phyloP scores from a whole-genome alignment of 1,139 yeast genomes.

The Nakaseomyces kungkrabaensis region DNA sequence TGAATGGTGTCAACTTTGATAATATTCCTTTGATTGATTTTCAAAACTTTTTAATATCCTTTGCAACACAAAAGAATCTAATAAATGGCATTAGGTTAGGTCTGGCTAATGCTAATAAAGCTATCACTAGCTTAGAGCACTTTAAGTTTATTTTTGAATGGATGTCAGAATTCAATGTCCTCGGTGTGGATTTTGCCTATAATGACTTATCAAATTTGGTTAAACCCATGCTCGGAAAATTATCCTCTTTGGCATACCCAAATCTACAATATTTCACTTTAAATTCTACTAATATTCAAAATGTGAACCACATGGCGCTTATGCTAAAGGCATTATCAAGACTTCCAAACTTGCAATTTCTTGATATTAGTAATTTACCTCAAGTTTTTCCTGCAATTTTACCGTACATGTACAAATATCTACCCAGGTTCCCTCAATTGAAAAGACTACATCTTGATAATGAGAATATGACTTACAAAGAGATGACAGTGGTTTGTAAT shows the following conservation, averaged over 20 bases:
- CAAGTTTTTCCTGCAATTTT: conserved; percentile 64
- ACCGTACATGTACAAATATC: conserved; percentile 47
- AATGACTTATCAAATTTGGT: conserved; percentile 57
- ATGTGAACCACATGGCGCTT: conserved; percentile 46
- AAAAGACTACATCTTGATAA: conserved; percentile 71
- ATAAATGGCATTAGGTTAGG: conserved; percentile 6
- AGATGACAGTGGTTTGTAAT: conserved; percentile 49
- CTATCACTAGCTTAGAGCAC: conserved; percentile 44
- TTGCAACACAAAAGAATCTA: conserved; percentile 24
- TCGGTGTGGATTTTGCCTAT: conserved; percentile 79
- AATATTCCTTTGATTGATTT: conserved; percentile 39
- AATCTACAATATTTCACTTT: conserved; percentile 48
- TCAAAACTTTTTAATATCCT: conserved; percentile 37
- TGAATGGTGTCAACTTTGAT: conserved; percentile 64
- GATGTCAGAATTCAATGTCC: conserved; percentile 49
- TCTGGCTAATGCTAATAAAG: conserved; percentile 3
- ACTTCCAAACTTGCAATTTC: conserved; percentile 50
- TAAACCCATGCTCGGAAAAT: conserved; percentile 31
- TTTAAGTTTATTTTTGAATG: conserved; percentile 50
- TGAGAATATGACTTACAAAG: conserved; percentile 49
- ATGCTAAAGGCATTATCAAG: conserved; percentile 42
- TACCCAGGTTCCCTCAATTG: conserved; percentile 58
- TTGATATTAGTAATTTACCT: conserved; percentile 71
- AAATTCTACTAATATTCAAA: conserved; percentile 51
- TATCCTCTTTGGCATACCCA: conserved; percentile 17